These are phyloP conservation scores for Hypoxylon intermedium DNA, from an alignment of 495 filamentous ascomycete species.

Conservation along the genomic window DNA sequence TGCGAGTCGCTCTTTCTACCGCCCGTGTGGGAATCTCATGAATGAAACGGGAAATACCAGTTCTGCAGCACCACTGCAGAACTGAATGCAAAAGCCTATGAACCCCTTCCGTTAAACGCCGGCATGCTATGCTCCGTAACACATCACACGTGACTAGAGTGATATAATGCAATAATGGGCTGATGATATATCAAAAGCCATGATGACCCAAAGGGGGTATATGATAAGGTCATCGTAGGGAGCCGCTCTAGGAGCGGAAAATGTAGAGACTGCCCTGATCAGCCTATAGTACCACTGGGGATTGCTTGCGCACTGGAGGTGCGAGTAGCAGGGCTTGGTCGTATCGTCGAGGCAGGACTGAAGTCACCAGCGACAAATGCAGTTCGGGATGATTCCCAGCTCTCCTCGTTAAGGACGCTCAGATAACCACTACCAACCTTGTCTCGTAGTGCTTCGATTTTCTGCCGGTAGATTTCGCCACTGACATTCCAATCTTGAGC, in stretches of 20 bases:
- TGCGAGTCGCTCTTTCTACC: constrained; percentile 5
- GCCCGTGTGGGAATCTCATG: background rate
- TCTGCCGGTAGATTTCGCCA: constrained; percentile 81
- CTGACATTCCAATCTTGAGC: constrained; percentile 69
- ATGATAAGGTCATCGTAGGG: constrained; percentile 22
- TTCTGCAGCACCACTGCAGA: constrained; percentile 9
- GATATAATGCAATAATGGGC: constrained; percentile 27
- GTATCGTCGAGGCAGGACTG: constrained; percentile 49
- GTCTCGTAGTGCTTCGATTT: constrained; percentile 81
- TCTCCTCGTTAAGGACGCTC: constrained; percentile 80
- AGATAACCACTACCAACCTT: constrained; percentile 87
- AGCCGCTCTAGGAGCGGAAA: constrained; percentile 17
- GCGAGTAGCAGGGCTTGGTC: constrained; percentile 52
- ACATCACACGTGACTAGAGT: constrained; percentile 26
- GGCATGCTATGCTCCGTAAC: constrained; percentile 41
- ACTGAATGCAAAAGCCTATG: constrained; percentile 28
- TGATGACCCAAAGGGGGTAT: constrained; percentile 25
- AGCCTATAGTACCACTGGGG: constrained; percentile 57
- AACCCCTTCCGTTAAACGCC: constrained; percentile 34
- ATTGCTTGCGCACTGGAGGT: constrained; percentile 58
- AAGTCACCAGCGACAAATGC: constrained; percentile 49
- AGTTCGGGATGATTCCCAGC: constrained; percentile 57
- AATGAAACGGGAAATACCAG: constrained; percentile 13
- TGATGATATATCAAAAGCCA: constrained; percentile 32
- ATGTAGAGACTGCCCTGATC: constrained; percentile 39